Evolutionary conservation across 2,329 filamentous ascomycete species (phyloP), one percentile per base, ranked within the genome.

Genomic region (Talaromyces amestolkiae): DNA sequence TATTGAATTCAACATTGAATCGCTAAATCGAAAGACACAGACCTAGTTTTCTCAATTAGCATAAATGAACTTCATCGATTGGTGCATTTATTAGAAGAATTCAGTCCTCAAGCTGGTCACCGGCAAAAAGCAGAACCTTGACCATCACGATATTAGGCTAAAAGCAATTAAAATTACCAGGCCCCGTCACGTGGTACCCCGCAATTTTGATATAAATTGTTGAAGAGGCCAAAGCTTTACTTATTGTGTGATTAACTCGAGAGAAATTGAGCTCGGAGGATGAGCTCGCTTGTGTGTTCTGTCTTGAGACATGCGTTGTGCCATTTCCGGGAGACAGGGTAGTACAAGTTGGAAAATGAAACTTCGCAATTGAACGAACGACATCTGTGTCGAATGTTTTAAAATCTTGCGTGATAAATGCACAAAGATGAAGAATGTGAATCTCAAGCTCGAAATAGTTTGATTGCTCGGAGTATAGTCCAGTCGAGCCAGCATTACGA

Each of bases 161-260:
- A 59, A 59, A 31, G 8, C 8, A 56, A 39, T 39, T 33, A 39
- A 56, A 59, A n/a, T 39, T 13, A 13, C 22, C 33, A 37, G n/a
- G 3, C 10, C 8, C 9, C 33, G n/a, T 59, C 56, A 59, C 56
- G 56, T 59, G 56, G 7, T 27, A 59, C 56, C 56, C 56, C 37
- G 56, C 56, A 59, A 31, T 43, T 43, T 59, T 10, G 27, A 59
- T 59, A 45, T 59, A 15, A 33, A 45, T 39, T 39, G n/a, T 37
- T 13, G 2, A 22, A 39, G 49, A 11, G 27, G 31, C n/a, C 31
- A 22, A 35, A 7, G n/a, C 33, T 39, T 3, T 37, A 15, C 8
- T 4, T 19, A 35, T 33, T 35, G n/a, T 56, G 11, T 17, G 47
- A 53, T 24, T 54, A 10, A 37, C n/a, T 37, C 19, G 5, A 33